Conservation (phyloP, 306 rosid species). For the Hippophae rhamnoides region DNA sequence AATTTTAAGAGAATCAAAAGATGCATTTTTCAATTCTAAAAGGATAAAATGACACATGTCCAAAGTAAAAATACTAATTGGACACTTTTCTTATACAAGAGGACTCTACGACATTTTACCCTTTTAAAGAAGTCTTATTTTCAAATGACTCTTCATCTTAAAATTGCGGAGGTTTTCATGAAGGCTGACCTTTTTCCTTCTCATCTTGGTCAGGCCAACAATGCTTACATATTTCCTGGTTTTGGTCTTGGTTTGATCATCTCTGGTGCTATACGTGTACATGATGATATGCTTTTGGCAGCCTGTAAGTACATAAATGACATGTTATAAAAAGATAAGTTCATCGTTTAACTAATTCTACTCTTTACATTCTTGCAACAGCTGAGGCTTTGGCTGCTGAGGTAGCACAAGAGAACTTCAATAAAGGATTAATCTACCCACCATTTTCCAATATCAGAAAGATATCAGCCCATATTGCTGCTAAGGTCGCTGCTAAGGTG, state of each 20-base stretch:
- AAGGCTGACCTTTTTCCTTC: slow-evolving; percentile 20
- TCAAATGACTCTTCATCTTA: slow-evolving; percentile 9
- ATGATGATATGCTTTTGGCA: slow-evolving; percentile 89
- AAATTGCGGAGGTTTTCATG: background rate
- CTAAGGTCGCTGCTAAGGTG: slow-evolving; percentile 72
- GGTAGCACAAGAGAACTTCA: slow-evolving; percentile 63
- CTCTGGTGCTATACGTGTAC: slow-evolving; percentile 91
- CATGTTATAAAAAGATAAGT: background rate
- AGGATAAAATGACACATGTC: too few species aligned
- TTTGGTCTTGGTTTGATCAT: slow-evolving; percentile 91
- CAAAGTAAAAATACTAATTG: too few species aligned
- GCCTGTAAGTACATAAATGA: slow-evolving; percentile 55
- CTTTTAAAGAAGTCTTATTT: background rate
- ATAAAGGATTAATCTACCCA: slow-evolving; percentile 89
- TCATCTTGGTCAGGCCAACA: slow-evolving; percentile 65
- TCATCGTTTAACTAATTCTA: background rate
- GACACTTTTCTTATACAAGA: too few species aligned
- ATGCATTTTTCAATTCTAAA: too few species aligned
- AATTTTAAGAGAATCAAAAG: too few species aligned
- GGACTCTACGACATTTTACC: too few species aligned
- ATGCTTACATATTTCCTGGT: slow-evolving; percentile 97
- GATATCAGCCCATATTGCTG: slow-evolving; percentile 96
- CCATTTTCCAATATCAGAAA: slow-evolving; percentile 87
- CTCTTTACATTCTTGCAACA: slow-evolving; percentile 23
- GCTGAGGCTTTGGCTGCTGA: slow-evolving; percentile 90